Base-by-base conservation (phyloP, 2,329 filamentous ascomycete genomes). In the Fusarium mexicanum region DNA sequence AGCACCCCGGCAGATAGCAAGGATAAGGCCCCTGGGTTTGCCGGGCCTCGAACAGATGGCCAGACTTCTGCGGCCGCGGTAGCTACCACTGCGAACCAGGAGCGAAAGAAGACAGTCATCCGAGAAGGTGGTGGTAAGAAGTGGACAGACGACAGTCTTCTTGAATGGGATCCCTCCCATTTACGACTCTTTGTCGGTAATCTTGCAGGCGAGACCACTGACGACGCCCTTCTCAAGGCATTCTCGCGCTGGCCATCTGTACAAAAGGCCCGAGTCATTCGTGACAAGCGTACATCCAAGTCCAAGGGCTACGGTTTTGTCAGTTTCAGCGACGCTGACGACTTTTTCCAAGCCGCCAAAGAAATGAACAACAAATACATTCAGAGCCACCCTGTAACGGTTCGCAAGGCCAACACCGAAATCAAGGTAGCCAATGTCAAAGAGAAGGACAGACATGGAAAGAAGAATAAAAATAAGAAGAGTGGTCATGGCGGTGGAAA, bases 301-400 rank as follows among this genome's bases (percentile, higher is more conserved):
- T 97, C 94, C 79, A 97, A 96, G 81, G 96, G 96, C 0, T 99
- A 94, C 81, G 96, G 96, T 6, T 99, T 99, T 80, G 95, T 99
- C 64, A 96, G 94, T 83, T 98, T 99, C 84, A 93, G 92, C 78
- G 94, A 98, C 80, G 94, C 95, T 37, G 96, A 99, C 82, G 95
- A 98, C 80, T 98, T 97, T 82, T 98, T 99, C 87, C 91, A 94
- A 79, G 96, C 96, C 4, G 96, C 95, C 78, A 95, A 96, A 85
- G 96, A 98, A 85, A 98, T 98, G 96, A 94, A 98, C 79, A 95
- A 95, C 77, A 98, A 99, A 85, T 99, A 99, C 84, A 98, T 99
- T 80, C 96, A 97, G 79, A 98, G 95, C 81, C 96, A 98, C 83
- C 96, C 96, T 0, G 94, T 98, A 35, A 86, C 94, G 33, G 89